Conservation (phyloP, 768 basidiomycete genomes). For the Agaricus sinodeliciosus region DNA sequence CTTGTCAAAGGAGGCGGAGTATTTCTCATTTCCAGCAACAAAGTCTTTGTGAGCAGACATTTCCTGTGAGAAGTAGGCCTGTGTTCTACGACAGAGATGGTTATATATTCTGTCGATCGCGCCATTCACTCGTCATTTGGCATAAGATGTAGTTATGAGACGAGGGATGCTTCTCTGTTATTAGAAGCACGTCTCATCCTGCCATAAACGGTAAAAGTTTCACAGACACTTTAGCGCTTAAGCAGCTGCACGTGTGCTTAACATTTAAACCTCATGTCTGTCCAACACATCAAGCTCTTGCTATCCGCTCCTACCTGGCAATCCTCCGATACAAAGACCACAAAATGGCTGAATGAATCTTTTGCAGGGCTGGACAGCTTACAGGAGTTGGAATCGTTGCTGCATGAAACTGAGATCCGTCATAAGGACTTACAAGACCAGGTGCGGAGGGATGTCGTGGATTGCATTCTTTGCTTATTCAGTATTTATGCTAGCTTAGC, state of each 20-base stretch:
- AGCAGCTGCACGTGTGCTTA: too few species aligned
- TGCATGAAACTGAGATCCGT: slow-evolving; percentile 34
- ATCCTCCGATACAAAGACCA: slow-evolving; percentile 28
- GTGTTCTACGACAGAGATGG: not conserved
- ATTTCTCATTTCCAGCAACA: slow-evolving; percentile 33
- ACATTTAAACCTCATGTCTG: slow-evolving; percentile 20
- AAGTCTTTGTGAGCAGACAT: slow-evolving; percentile 30
- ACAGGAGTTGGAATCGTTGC: slow-evolving; percentile 33
- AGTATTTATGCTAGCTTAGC: slow-evolving; percentile 47
- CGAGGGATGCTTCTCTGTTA: too few species aligned
- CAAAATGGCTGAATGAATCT: slow-evolving; percentile 34
- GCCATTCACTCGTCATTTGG: too few species aligned
- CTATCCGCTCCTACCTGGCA: slow-evolving; percentile 40
- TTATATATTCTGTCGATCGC: not conserved
- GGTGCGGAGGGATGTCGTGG: slow-evolving; percentile 30
- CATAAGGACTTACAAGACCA: slow-evolving; percentile 35
- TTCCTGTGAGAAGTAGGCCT: not conserved
- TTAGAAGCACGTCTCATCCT: too few species aligned
- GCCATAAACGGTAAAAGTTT: too few species aligned
- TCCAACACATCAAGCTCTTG: slow-evolving; percentile 36
- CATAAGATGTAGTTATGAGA: too few species aligned
- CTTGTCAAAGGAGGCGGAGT: slow-evolving; percentile 41
- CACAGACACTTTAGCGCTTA: too few species aligned
- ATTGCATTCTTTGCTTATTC: slow-evolving; percentile 26
- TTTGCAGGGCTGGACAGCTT: slow-evolving; percentile 48